Evolutionary conservation across 139 green algal genomes (phyloP).

Genomic region (Chlorella sp.): DNA sequence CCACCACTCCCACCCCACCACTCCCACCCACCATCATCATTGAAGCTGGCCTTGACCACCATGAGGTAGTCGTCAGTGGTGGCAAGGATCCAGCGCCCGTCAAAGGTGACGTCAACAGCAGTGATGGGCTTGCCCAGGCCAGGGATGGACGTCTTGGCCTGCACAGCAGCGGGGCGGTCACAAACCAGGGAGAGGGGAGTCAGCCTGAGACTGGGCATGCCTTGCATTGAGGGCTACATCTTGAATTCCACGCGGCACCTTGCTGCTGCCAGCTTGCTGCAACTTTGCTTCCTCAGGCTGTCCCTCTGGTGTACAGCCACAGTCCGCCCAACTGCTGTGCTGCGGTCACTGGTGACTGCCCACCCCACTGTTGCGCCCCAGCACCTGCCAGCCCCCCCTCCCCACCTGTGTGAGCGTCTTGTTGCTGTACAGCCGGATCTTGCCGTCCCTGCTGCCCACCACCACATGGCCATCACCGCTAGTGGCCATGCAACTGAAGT

Average conservation of each 20-base stretch:
- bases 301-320: too few relatives aligned
- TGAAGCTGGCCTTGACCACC: slow-evolving; percentile 82
- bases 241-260: too few relatives aligned
- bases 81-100: slow-evolving; percentile 73
- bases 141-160: slow-evolving; percentile 82
- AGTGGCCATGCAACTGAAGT: slow-evolving; percentile 80
- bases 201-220: too few relatives aligned
- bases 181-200: too few relatives aligned
- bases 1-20: background rate
- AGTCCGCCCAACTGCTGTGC: too few relatives aligned
- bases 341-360: too few relatives aligned
- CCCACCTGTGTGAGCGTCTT: slow-evolving; percentile 64
- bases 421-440: slow-evolving; percentile 80
- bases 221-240: too few relatives aligned
- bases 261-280: too few relatives aligned
- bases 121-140: slow-evolving; percentile 86
- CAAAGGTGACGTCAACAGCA: slow-evolving; percentile 26
- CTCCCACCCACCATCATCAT: slow-evolving; percentile 43
- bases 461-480: slow-evolving; percentile 78
- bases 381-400: too few relatives aligned
- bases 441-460: slow-evolving; percentile 56
- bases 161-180: too few relatives aligned
- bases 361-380: too few relatives aligned
- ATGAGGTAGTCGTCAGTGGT: slow-evolving; percentile 92
- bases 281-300: too few relatives aligned